These are phyloP conservation scores for Heliosperma pusillum DNA, from an alignment of 148 eudicot species.

Conservation along the genomic window DNA sequence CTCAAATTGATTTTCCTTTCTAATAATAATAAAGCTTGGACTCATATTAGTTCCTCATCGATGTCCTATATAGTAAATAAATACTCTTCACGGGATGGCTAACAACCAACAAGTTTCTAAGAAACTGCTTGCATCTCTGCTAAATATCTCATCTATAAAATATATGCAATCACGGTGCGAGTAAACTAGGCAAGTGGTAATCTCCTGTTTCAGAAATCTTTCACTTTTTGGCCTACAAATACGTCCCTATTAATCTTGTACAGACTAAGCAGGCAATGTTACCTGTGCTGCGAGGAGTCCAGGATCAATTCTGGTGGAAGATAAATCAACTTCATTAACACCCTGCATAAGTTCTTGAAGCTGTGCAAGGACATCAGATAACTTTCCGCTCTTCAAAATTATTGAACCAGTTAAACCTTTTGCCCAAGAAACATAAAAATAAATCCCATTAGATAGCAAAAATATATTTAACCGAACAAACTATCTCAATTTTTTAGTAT, in stretches of 20 bases:
- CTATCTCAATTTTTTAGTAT: not conserved
- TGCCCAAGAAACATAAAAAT: constrained; percentile 12
- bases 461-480: not conserved
- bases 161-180: not conserved
- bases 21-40: not conserved
- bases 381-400: constrained; percentile 70
- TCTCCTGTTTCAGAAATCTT: not conserved
- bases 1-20: not conserved
- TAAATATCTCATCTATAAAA: constrained; percentile 6
- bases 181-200: not conserved
- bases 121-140: not conserved
- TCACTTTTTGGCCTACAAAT: not conserved
- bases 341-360: constrained; percentile 68
- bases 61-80: not conserved
- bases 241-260: not conserved
- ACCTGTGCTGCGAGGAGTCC: constrained; percentile 86
- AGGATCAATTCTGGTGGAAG: constrained; percentile 62
- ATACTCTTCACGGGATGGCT: not conserved
- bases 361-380: constrained; percentile 72
- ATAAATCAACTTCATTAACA: constrained; percentile 60
- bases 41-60: not conserved
- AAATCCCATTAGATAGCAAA: not conserved
- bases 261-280: constrained; percentile 11
- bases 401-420: constrained; percentile 81
- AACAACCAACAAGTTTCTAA: not conserved